These are phyloP conservation scores for Alternaria panax DNA, from an alignment of 2,329 filamentous ascomycete genomes.

Conservation along the genomic window DNA sequence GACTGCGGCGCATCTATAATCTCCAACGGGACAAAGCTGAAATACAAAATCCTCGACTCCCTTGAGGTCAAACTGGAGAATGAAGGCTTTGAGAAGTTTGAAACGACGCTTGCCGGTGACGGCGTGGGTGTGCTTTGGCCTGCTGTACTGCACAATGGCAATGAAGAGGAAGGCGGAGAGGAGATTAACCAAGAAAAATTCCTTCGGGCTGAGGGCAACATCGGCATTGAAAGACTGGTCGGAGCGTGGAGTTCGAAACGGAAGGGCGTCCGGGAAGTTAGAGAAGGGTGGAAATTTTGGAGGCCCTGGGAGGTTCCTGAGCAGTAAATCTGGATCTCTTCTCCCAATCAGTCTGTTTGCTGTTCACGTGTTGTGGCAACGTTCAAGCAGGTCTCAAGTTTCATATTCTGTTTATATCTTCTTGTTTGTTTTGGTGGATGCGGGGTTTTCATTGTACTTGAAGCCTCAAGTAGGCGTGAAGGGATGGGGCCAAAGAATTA, in stretches of 20 bases:
- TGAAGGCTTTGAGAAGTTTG: conserved; percentile 80
- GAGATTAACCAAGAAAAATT: conserved; percentile 93
- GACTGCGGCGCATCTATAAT: conserved; percentile 42
- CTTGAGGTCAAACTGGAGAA: conserved; percentile 67
- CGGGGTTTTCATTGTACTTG: not conserved
- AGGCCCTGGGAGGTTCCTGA: conserved; percentile 44
- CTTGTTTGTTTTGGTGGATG: not conserved
- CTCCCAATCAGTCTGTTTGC: not conserved
- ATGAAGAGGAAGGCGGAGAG: conserved; percentile 82
- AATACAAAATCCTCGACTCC: conserved; percentile 58
- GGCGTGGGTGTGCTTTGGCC: conserved; percentile 95
- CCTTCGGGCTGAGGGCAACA: conserved; percentile 80
- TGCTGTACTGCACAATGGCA: conserved; percentile 84
- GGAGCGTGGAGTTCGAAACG: conserved; percentile 64
- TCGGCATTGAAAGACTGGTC: conserved; percentile 86
- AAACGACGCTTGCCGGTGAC: conserved; percentile 89
- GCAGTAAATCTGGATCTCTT: conserved; percentile 9
- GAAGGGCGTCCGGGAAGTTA: conserved; percentile 39
- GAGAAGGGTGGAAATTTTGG: conserved; percentile 53
- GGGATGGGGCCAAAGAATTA: not conserved
- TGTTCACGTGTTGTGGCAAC: not conserved
- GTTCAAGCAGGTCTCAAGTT: conserved; percentile 4
- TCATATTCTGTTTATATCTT: not conserved
- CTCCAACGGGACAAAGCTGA: conserved; percentile 43
- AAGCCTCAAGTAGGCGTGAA: not conserved